Evolutionary conservation across 2,329 filamentous ascomycete genomes (phyloP), one percentile per base, ranked within the genome.

Genomic region (Aureobasidium namibiae): DNA sequence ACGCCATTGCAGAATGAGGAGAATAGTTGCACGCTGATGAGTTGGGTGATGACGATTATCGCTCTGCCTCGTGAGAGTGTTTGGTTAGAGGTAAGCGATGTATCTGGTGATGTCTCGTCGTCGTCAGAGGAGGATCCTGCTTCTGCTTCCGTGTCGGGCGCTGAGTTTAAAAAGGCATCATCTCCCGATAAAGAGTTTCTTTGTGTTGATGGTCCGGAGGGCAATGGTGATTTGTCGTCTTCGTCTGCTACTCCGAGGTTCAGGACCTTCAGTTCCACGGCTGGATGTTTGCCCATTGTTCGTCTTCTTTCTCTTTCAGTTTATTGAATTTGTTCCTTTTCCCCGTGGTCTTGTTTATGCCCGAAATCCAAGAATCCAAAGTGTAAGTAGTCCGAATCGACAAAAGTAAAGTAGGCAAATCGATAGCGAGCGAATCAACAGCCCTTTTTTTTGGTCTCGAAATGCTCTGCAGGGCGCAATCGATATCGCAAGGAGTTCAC

Each of bases 1-100:
- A 66, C 46, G 24, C 66, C 66, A 53, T 64, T 65, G 39, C 63
- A 58, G 29, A 64, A 65, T 34, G 61, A 63, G 23, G 61, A 63
- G 34, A 67, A 54, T 26, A 66, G 61, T 34, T 63, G 61, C 16
- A 63, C 60, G 61, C 61, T 62, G 45, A 61, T 56, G 31, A 66
- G 62, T 56, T 63, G 63, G 21, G 53, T 46, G 42, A 64, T 61
- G 29, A 63, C 60, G 39, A 64, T 61, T 8, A 61, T 60, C 2
- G 64, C 54, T 45, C 61, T 62, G 16, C 56, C 41, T 26, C 44
- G 61, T 8, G 62, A 57, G n/a, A 65, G 58, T 5, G 33, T 36
- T 8, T 18, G 11, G 24, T n/a, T 24, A 1, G 39, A 11, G 18
- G 33, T 13, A 18, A 33, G n/a, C 8, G 44, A 1, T 21, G 29